A percentile compares a stretch with the other conserved stretches of the same genome.
These are phyloP conservation scores for Yamagishiella unicocca DNA, from an alignment of 139 green algal species.

Conservation along the genomic window DNA sequence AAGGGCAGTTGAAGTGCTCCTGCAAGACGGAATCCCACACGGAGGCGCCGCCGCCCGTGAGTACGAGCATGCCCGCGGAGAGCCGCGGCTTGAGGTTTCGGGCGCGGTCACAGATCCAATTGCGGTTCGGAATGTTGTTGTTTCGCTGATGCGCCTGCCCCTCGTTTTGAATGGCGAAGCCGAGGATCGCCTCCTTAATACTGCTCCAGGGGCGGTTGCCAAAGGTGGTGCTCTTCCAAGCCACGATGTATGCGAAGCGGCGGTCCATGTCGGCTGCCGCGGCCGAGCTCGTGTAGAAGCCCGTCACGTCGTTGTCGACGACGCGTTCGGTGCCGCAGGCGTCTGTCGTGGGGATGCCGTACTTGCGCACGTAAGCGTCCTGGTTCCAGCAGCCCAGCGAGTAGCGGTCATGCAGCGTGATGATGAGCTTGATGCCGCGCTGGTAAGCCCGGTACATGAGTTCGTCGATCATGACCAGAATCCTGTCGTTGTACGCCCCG, in stretches of 20 bases:
- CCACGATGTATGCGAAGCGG: neutral
- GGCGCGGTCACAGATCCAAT: neutral
- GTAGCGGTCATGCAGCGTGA: neutral
- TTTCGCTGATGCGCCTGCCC: neutral
- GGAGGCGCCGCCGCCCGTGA: neutral
- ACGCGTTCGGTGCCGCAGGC: neutral
- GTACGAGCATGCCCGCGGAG: neutral
- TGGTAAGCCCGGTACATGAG: neutral
- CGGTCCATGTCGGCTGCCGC: conserved; percentile 1
- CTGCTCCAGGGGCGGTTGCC: neutral
- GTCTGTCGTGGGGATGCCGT: neutral
- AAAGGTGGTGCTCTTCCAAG: neutral
- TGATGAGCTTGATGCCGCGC: conserved; percentile 20
- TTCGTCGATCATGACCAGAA: neutral
- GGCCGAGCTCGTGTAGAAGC: neutral
- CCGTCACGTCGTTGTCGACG: neutral
- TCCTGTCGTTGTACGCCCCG: neutral
- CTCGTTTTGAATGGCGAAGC: conserved; percentile 5
- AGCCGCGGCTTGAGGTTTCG: neutral
- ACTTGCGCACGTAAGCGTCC: neutral
- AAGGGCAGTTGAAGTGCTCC: neutral
- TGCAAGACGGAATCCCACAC: neutral
- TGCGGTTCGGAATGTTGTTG: neutral
- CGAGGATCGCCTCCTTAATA: neutral
- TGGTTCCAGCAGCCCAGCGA: neutral